These are phyloP conservation scores for Xanthoconium purpureum DNA, from an alignment of 768 basidiomycete species.

Conservation along the genomic window DNA sequence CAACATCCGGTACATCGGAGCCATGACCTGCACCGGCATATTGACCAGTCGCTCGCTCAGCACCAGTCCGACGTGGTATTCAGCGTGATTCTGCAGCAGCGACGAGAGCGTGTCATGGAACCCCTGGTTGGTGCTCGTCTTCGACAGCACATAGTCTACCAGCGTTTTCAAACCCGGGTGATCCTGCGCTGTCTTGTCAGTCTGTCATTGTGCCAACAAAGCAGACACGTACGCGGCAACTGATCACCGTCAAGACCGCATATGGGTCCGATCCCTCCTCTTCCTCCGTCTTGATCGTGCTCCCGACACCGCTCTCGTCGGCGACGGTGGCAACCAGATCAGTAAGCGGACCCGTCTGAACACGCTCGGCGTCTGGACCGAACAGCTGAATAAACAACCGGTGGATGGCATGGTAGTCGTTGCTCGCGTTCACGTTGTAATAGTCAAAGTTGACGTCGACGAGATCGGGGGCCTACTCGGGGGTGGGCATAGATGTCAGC, in stretches of 20 bases:
- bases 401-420: slow-evolving; percentile 87
- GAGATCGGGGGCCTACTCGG: slow-evolving; percentile 15
- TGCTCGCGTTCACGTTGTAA: slow-evolving; percentile 75
- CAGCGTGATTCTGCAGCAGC: slow-evolving; percentile 26
- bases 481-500: slow-evolving; percentile 4
- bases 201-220: neutral
- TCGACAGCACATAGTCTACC: slow-evolving; percentile 63
- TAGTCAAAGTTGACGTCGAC: slow-evolving; percentile 69
- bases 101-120: slow-evolving; percentile 53
- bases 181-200: slow-evolving; percentile 42
- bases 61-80: slow-evolving; percentile 66
- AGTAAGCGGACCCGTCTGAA: slow-evolving; percentile 71
- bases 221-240: slow-evolving; percentile 54
- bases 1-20: slow-evolving; percentile 91
- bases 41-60: slow-evolving; percentile 89
- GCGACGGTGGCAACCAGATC: slow-evolving; percentile 78
- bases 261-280: slow-evolving; percentile 62
- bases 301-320: slow-evolving; percentile 72
- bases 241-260: slow-evolving; percentile 80
- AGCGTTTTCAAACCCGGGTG: slow-evolving; percentile 70
- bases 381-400: slow-evolving; percentile 70
- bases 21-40: slow-evolving; percentile 91
- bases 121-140: slow-evolving; percentile 46
- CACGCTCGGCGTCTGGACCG: slow-evolving; percentile 63
- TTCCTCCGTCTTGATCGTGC: slow-evolving; percentile 85